Evolutionary conservation across 306 rosid genomes (phyloP).

Genomic region (Dryas octopetala): DNA sequence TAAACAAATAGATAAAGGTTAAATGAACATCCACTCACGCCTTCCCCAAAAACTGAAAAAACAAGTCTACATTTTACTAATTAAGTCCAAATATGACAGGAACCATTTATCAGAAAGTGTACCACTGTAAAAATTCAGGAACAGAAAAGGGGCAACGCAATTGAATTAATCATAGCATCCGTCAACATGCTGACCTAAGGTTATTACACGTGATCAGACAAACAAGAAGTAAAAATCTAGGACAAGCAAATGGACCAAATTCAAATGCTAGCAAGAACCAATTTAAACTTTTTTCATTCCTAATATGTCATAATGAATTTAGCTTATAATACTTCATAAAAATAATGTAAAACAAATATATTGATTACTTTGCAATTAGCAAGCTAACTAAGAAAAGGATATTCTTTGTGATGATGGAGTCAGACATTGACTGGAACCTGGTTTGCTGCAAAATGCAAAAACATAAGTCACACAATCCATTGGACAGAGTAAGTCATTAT

Average conservation of each 20-base stretch:
- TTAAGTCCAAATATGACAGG: neutral
- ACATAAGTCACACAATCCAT: conserved; percentile 12
- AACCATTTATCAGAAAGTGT: neutral
- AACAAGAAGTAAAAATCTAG: neutral
- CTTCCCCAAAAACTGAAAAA: neutral
- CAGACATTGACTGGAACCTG: conserved; percentile 56
- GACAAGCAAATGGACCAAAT: conserved; percentile 2
- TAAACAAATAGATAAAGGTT: conserved; percentile 5
- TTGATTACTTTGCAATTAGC: neutral
- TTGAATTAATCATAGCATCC: neutral
- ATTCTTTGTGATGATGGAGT: conserved; percentile 52
- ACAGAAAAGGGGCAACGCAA: neutral
- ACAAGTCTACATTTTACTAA: neutral
- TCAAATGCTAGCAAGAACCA: neutral
- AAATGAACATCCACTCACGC: neutral
- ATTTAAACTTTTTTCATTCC: neutral
- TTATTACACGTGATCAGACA: neutral
- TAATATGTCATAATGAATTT: neutral
- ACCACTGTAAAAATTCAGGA: neutral
- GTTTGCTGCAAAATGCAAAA: conserved; percentile 40
- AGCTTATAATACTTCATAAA: neutral
- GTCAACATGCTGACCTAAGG: neutral
- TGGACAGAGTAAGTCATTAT: neutral
- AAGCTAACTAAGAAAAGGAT: conserved; percentile 39
- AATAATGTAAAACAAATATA: neutral